phyloP scores from a whole-genome alignment of 495 filamentous ascomycete species.

The Oidiodendron maius region DNA sequence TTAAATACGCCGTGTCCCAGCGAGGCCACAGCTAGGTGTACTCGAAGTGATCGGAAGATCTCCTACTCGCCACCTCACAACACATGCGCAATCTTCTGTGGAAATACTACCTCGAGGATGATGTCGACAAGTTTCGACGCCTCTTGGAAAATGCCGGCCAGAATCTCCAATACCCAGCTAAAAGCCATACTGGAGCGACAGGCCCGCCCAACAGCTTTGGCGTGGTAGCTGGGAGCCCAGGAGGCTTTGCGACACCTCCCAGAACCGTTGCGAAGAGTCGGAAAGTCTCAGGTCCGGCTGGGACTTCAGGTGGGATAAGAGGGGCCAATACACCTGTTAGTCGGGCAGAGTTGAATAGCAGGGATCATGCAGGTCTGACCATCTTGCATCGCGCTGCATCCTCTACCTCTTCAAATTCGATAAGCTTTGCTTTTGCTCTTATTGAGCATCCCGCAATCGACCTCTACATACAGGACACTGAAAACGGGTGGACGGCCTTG shows the following conservation, averaged over 20 bases:
- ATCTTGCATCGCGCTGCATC: slow-evolving; percentile 83
- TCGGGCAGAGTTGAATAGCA: slow-evolving; percentile 67
- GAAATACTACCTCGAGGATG: slow-evolving; percentile 93
- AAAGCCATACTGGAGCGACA: slow-evolving; percentile 29
- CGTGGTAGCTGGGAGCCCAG: slow-evolving; percentile 15
- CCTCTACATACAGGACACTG: slow-evolving; percentile 76
- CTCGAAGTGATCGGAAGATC: slow-evolving; percentile 54
- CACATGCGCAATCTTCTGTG: slow-evolving; percentile 96
- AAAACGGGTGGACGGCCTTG: slow-evolving; percentile 93
- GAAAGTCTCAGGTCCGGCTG: slow-evolving; percentile 32
- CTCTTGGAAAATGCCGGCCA: slow-evolving; percentile 64
- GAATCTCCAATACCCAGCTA: slow-evolving; percentile 37
- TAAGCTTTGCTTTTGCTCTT: slow-evolving; percentile 68
- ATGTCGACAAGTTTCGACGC: slow-evolving; percentile 85
- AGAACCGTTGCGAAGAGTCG: slow-evolving; percentile 36
- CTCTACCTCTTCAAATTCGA: slow-evolving; percentile 58
- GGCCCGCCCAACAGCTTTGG: slow-evolving; percentile 16
- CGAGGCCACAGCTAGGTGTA: slow-evolving; percentile 81
- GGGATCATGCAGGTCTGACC: slow-evolving; percentile 70
- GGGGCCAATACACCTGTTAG: slow-evolving; percentile 8
- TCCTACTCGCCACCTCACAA: slow-evolving; percentile 32
- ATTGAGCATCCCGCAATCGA: slow-evolving; percentile 79
- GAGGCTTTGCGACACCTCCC: slow-evolving; percentile 37
- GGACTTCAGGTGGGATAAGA: slow-evolving; percentile 7
- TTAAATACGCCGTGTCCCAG: slow-evolving; percentile 81